Conservation (phyloP, 768 basidiomycete genomes). For the Serendipita vermifera region DNA sequence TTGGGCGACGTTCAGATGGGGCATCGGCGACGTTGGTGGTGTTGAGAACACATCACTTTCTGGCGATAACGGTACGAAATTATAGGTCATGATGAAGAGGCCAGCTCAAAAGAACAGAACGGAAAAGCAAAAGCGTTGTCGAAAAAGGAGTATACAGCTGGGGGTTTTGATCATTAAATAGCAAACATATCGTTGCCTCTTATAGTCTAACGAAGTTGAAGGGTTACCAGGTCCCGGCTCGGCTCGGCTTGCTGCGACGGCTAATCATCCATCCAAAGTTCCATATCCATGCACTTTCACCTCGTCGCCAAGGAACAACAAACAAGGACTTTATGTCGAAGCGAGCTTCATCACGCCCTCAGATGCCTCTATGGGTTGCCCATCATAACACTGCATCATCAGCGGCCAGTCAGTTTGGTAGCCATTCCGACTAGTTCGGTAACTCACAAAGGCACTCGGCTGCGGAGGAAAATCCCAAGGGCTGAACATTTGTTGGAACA, state of each 20-base stretch:
- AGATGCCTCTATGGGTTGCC: background rate
- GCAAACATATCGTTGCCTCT: too few relatives aligned
- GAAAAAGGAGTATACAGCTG: conserved; percentile 3
- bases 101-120: background rate
- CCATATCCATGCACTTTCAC: too few relatives aligned
- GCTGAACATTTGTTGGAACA: background rate
- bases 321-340: too few relatives aligned
- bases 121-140: background rate
- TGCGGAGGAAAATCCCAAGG: background rate
- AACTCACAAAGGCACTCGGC: background rate
- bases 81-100: background rate
- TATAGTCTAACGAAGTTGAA: background rate
- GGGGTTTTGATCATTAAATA: too few relatives aligned
- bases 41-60: conserved; percentile 7
- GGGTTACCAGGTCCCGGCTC: background rate
- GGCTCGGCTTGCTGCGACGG: background rate
- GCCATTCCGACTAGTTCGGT: too few relatives aligned
- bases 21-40: conserved; percentile 1
- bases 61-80: background rate
- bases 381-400: background rate
- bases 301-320: too few relatives aligned
- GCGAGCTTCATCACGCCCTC: too few relatives aligned
- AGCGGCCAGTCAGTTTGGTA: too few relatives aligned
- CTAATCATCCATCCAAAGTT: background rate
- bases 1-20: background rate